Evolutionary conservation across 305 asterid species (phyloP), one percentile per base, ranked within the genome.

Genomic region (Fraxinus angustifolia): DNA sequence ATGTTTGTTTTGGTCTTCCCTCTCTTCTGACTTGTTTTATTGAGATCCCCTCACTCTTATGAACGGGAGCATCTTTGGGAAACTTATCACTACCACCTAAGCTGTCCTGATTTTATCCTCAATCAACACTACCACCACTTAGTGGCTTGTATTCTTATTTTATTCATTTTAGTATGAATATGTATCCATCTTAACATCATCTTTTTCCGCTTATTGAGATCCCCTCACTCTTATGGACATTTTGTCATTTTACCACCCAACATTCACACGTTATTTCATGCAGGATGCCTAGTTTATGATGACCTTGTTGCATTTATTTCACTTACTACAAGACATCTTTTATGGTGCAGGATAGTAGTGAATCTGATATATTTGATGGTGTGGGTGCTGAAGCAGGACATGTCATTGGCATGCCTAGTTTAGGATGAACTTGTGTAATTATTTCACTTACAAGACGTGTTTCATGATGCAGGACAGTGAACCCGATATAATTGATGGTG

Each of bases 351-450:
- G 98, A 93, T 48, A 92, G 97, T 75, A 92, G 97, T 71, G 99
- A 95, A 83, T 97, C 99, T 70, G 98, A 95, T 76, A 85, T 91
- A 80, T 88, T 93, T 82, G 99, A 92, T 80, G 97, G 95, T 72
- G 95, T 93, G 89, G 97, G 98, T 83, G 92, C 98, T 80, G 97
- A 93, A 88, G 87, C 94, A 71, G 98, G 97, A 67, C 99, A 92
- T 83, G 92, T 91, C 16, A 92, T 93, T 83, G 87, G 92, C 60
- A 16, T 50, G 60, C 60, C 21, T 50, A 50, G 60, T 50, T 50
- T 50, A 50, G 21, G 60, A 16, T 50, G 60, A 50, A 50, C 60
- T 50, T 50, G 17, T 28, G 36, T 67, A 28, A 17, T 67, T 67
- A 67, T 67, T 67, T 50, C 38, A 67, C 73, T 67, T 38, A 74